Evolutionary conservation across 2,329 filamentous ascomycete genomes (phyloP), one percentile per base, ranked within the genome.

Genomic region (Aspergillus tanneri): DNA sequence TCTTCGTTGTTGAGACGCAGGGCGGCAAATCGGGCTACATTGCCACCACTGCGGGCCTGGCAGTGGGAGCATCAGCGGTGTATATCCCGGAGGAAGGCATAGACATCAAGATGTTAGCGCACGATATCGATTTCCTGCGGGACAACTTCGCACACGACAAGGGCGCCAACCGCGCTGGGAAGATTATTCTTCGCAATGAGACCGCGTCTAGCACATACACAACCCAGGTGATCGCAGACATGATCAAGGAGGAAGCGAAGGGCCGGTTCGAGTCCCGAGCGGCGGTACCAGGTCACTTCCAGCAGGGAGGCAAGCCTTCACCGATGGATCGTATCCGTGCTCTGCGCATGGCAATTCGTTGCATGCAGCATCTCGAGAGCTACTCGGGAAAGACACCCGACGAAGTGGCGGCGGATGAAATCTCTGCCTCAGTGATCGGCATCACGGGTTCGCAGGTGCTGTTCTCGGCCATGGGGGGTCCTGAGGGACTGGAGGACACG

Each of bases 61-160:
- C 86, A n/a, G 90, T 97, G 12, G 41, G 41, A 16, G 93, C 93
- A 7, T 80, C 88, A 11, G 91, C 92, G 1, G 91, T 97, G 10
- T 99, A 99, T 72, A 97, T 92, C 4, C 93, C 93, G 1, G 93
- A 99, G 71, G 90, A 99, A 72, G 93, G 93, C 5, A 89, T 99
- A 71, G 87, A 86, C 67, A 84, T 99, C 47, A 88, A 92, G 63
- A 97, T 95, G 88, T 82, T 99, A 5, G 86, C 90, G 35, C 81
- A 85, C 4, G 93, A 99, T 63, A 96, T 99, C 60, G 84, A 87
- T 51, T 88, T 95, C 67, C 79, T 99, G 28, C 90, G 92, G 56
- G 78, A 92, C 12, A 86, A 89, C 47, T 99, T 99, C 72, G 77
- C 80, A 11, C 81, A 86, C 50, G 93, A 99, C 73, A 85, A 84